Percentiles rank a stretch among this genome's conserved stretches.
Conservation (phyloP, 1,139 yeast species). For the Blastobotrys petasosporus region DNA sequence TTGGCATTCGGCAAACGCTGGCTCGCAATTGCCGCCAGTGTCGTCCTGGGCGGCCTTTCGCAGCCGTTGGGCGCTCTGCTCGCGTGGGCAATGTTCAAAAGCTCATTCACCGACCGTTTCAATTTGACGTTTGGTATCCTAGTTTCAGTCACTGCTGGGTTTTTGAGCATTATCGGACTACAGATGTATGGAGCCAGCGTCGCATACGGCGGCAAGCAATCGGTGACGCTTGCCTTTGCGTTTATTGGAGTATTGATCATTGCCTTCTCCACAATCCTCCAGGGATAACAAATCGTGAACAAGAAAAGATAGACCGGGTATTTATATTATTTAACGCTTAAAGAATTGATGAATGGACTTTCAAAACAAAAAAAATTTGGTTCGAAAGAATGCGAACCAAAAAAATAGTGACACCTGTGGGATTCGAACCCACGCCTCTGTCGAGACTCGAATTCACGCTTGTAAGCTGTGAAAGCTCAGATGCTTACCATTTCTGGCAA, state of each 20-base stretch:
- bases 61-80: conserved; percentile 85
- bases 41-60: conserved; percentile 70
- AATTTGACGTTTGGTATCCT: conserved; percentile 54
- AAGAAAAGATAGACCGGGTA: too few species aligned
- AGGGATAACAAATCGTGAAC: too few species aligned
- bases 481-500: neutral
- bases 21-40: conserved; percentile 60
- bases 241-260: conserved; percentile 31
- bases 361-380: too few species aligned
- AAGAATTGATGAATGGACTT: too few species aligned
- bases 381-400: too few species aligned
- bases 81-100: conserved; percentile 55
- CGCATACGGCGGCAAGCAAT: conserved; percentile 53
- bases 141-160: conserved; percentile 76
- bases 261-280: conserved; percentile 18
- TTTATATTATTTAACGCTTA: too few species aligned
- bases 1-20: conserved; percentile 59
- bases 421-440: conserved; percentile 32
- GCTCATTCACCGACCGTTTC: conserved; percentile 33
- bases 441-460: conserved; percentile 28
- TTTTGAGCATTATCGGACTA: conserved; percentile 68
- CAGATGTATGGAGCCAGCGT: conserved; percentile 83
- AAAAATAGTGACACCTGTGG: conserved; percentile 27
- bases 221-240: conserved; percentile 27
- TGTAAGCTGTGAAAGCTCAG: conserved; percentile 18